Evolutionary conservation across 208 protist species (phyloP), one percentile per base, ranked within the genome.

Genomic region (Crithidia thermophila): DNA sequence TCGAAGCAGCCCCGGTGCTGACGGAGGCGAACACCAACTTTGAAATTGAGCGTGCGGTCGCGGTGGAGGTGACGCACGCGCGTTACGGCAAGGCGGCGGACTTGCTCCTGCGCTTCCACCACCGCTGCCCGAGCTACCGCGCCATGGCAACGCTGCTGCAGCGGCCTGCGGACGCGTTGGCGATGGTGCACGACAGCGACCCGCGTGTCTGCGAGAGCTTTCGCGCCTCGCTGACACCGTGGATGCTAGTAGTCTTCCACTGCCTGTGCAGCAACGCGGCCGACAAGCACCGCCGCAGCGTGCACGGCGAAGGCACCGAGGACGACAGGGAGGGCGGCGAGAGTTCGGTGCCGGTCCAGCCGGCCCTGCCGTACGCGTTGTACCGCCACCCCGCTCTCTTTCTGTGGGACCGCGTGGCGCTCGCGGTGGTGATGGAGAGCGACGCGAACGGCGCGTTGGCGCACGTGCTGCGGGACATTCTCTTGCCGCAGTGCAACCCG

Each of bases 351-450:
- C 28, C 47, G 39, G 37, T 39, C 6, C 37, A 9, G 42, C 58
- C 61, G 11, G 51, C 37, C 25, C 46, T 75, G 10, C 69, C 69
- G 34, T 11, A 49, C n/a, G 49, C 72, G 45, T 49, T 75, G 43
- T 68, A 66, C 42, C 27, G 56, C 58, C 74, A 71, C 43, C 21
- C 59, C 4, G 31, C 50, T 14, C 52, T 95, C 25, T 65, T 80
- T 2, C 52, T 95, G 27, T 95, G 84, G 86, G 89, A 95, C 68
- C 89, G 86, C 47, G 67, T 95, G 46, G 89, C 89, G 16, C 74
- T 95, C 34, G 79, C 86, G 0, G 37, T 82, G 11, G 47, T 95
- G 43, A 69, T 87, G 43, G 84, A 91, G 78, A 53, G 64, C 20
- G 66, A 78, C 64, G 75, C 72, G 34, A 20, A 20, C 10, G 52